These are phyloP conservation scores for Stemphylium vesicarium DNA, from an alignment of 2,329 filamentous ascomycete species.

Conservation along the genomic window DNA sequence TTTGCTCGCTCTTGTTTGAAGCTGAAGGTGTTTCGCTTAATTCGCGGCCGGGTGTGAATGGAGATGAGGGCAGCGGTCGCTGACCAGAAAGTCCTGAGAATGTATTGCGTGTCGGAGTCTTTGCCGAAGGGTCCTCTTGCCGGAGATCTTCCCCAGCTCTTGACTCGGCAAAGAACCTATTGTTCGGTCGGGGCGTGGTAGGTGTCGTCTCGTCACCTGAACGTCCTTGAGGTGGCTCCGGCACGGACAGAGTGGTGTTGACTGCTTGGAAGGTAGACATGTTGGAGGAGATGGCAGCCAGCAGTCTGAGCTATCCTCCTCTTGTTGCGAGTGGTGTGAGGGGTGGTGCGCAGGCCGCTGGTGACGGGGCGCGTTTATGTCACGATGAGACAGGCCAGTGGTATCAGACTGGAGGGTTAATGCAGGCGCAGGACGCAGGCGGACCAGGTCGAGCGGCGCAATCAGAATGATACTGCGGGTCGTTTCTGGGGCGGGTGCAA, in stretches of 20 bases:
- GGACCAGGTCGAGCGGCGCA: slow-evolving; percentile 14
- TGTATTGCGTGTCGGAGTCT: slow-evolving; percentile 68
- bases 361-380: slow-evolving; percentile 11
- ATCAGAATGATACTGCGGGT: slow-evolving; percentile 25
- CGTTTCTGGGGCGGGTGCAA: slow-evolving; percentile 30
- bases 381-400: slow-evolving; percentile 5
- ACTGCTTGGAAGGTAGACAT: slow-evolving; percentile 68
- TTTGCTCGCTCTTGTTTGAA: slow-evolving; percentile 49
- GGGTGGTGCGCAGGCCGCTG: slow-evolving; percentile 15
- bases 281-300: slow-evolving; percentile 13
- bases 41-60: slow-evolving; percentile 54
- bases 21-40: slow-evolving; percentile 49
- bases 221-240: slow-evolving; percentile 51
- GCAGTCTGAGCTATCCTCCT: slow-evolving; percentile 6
- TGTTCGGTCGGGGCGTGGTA: slow-evolving; percentile 60
- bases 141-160: slow-evolving; percentile 42
- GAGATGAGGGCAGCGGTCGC: slow-evolving; percentile 53
- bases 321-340: slow-evolving; percentile 11
- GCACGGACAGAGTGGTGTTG: slow-evolving; percentile 60
- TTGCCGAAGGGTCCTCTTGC: slow-evolving; percentile 53
- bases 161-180: slow-evolving; percentile 50
- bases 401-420: slow-evolving; percentile 6
- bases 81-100: slow-evolving; percentile 57
- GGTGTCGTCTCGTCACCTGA: slow-evolving; percentile 62
- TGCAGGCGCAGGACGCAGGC: slow-evolving; percentile 9